A percentile compares a stretch with the other conserved stretches of the same genome.
Conservation (phyloP, 768 basidiomycete genomes). For the Plicaturopsis crispa region DNA sequence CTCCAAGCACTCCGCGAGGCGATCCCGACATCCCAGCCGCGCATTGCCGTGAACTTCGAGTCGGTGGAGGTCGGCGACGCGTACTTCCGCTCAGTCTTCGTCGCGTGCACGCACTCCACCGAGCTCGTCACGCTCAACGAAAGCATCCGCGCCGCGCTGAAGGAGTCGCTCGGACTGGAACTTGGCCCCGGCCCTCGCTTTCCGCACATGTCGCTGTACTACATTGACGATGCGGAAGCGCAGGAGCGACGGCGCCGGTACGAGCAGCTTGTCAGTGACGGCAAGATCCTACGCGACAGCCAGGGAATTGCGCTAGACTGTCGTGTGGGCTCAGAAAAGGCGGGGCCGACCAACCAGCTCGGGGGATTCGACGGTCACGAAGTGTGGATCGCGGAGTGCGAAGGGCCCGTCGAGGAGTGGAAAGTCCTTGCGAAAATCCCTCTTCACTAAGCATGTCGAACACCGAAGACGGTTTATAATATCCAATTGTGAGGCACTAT, state of each 20-base stretch:
- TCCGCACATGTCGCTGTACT: constrained; percentile 70
- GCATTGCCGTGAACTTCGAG: constrained; percentile 39
- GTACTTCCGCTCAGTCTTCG: constrained; percentile 68
- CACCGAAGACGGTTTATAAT: too few species aligned
- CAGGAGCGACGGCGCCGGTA: constrained; percentile 44
- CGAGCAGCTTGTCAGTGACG: constrained; percentile 25
- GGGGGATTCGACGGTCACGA: constrained; percentile 37
- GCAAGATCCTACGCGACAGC: constrained; percentile 8
- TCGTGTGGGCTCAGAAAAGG: constrained; percentile 16
- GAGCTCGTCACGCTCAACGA: constrained; percentile 43
- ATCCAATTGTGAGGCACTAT: too few species aligned
- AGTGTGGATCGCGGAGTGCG: constrained; percentile 54
- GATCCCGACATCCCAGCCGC: constrained; percentile 24
- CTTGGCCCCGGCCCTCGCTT: constrained; percentile 35
- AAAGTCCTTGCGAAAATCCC: constrained; percentile 32
- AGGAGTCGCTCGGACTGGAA: constrained; percentile 3
- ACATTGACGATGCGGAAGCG: constrained; percentile 49
- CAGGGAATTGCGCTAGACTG: constrained; percentile 24
- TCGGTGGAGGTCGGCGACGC: constrained; percentile 49
- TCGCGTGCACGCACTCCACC: constrained; percentile 36
- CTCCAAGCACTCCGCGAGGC: constrained; percentile 29
- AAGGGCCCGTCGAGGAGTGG: constrained; percentile 57
- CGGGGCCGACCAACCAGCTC: constrained; percentile 19
- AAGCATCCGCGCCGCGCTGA: constrained; percentile 32
- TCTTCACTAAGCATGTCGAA: constrained; percentile 5